Conservation (phyloP, 2,329 filamentous ascomycete genomes). For the Exophiala spinifera region DNA sequence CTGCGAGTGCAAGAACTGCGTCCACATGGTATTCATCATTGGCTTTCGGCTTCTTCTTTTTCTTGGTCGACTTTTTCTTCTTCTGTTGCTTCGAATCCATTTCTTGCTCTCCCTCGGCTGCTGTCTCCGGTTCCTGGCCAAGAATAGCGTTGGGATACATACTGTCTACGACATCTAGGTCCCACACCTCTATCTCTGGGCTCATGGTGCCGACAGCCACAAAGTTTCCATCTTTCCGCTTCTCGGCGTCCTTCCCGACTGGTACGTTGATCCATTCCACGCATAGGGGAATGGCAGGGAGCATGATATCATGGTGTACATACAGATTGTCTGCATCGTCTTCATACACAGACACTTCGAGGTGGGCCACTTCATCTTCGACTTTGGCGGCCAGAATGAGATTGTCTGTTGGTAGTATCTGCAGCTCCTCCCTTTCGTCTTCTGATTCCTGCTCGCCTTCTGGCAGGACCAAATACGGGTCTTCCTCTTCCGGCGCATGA, state of each 20-base stretch:
- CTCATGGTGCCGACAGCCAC: conserved; percentile 96
- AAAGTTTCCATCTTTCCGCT: conserved; percentile 75
- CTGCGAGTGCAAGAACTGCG: conserved; percentile 83
- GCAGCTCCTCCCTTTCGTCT: conserved; percentile 87
- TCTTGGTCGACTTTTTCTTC: conserved; percentile 66
- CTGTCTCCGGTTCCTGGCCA: conserved; percentile 62
- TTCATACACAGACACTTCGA: conserved; percentile 97
- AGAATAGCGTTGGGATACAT: conserved; percentile 98
- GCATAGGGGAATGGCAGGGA: conserved; percentile 91
- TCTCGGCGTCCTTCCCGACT: conserved; percentile 68
- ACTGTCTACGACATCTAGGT: conserved; percentile 90
- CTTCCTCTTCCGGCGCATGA: conserved; percentile 89
- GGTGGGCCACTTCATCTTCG: conserved; percentile 92
- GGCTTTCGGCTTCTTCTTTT: conserved; percentile 81
- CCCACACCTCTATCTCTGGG: conserved; percentile 98
- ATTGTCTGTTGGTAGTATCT: conserved; percentile 90
- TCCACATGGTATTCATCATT: conserved; percentile 95
- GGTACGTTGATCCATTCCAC: conserved; percentile 93
- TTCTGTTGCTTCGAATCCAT: conserved; percentile 30
- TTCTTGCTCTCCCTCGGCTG: conserved; percentile 51
- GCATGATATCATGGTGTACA: conserved; percentile 99
- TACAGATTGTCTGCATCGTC: conserved; percentile 94
- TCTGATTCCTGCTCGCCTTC: conserved; percentile 63
- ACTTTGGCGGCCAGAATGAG: conserved; percentile 87
- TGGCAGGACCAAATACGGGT: conserved; percentile 91